Evolutionary conservation across 305 asterid genomes (phyloP).

Genomic region (Solanum aculeatissimum): DNA sequence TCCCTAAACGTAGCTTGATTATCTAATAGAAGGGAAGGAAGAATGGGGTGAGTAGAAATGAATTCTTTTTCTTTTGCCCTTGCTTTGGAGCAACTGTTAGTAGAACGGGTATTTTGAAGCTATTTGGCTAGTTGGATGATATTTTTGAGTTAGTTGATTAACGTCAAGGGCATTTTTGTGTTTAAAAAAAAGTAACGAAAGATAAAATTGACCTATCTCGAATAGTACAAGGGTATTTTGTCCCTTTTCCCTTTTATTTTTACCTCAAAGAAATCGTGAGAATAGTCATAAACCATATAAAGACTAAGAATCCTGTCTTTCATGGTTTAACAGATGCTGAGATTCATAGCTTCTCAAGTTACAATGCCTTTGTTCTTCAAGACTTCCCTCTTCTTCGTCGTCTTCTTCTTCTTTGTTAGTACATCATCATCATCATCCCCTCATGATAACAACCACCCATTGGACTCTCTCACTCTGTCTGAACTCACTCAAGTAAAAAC

Average conservation of each 20-base stretch:
- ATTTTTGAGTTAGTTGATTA: neutral
- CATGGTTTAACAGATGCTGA: neutral
- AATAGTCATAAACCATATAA: neutral
- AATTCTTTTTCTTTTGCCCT: too few species aligned
- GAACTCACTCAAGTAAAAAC: slow-evolving; percentile 39
- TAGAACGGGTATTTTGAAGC: too few species aligned
- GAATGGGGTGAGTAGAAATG: too few species aligned
- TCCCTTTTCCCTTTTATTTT: neutral
- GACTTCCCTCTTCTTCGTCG: slow-evolving; percentile 11
- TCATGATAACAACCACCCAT: slow-evolving; percentile 15
- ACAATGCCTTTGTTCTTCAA: neutral
- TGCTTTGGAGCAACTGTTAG: too few species aligned
- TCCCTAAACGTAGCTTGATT: too few species aligned
- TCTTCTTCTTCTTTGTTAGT: neutral
- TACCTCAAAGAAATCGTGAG: neutral
- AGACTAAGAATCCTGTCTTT: neutral
- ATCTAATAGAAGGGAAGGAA: too few species aligned
- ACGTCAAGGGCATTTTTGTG: neutral
- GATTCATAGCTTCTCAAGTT: neutral
- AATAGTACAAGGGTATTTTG: neutral
- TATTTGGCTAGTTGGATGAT: neutral
- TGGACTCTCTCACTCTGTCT: slow-evolving; percentile 36
- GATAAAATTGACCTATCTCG: neutral
- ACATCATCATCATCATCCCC: neutral
- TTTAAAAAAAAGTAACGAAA: fast-evolving